These are phyloP conservation scores for Tilletia indica DNA, from an alignment of 1,284 basidiomycete genomes.

Conservation along the genomic window DNA sequence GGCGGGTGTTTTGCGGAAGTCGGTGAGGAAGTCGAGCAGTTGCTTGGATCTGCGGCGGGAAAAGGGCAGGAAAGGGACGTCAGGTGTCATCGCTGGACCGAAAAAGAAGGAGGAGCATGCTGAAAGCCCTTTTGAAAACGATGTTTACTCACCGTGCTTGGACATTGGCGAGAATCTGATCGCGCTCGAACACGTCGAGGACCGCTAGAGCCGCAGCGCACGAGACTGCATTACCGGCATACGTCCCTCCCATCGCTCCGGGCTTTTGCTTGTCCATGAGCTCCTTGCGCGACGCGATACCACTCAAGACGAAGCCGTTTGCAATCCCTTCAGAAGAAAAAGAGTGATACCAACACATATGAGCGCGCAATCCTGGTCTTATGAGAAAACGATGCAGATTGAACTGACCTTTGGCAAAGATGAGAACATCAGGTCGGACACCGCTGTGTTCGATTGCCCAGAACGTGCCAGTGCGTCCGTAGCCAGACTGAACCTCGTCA, in stretches of 20 bases:
- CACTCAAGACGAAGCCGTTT: slow-evolving; percentile 89
- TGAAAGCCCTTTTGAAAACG: too few species aligned
- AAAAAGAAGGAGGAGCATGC: too few species aligned
- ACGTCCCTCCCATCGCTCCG: slow-evolving; percentile 69
- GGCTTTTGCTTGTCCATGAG: slow-evolving; percentile 76
- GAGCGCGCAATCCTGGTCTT: too few species aligned
- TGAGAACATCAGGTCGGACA: slow-evolving; percentile 80
- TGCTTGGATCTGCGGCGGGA: slow-evolving; percentile 30
- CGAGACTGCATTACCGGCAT: slow-evolving; percentile 50
- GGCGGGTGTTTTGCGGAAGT: slow-evolving; percentile 30
- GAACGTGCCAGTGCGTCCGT: slow-evolving; percentile 81
- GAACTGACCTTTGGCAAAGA: slow-evolving; percentile 77
- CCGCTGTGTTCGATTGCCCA: slow-evolving; percentile 71
- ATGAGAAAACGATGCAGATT: too few species aligned
- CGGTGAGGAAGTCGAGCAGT: slow-evolving; percentile 38
- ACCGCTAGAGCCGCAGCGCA: slow-evolving; percentile 49
- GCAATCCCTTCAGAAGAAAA: slow-evolving; percentile 61
- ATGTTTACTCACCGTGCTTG: slow-evolving; percentile 18
- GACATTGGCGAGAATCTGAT: slow-evolving; percentile 50
- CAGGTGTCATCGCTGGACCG: too few species aligned
- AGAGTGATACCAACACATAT: too few species aligned
- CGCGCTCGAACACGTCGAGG: slow-evolving; percentile 43
- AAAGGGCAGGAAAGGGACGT: too few species aligned
- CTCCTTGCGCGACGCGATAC: slow-evolving; percentile 76
- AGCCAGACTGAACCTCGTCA: slow-evolving; percentile 71